Base-by-base conservation (phyloP, 257 asterid species). In the Rauvolfia tetraphylla region DNA sequence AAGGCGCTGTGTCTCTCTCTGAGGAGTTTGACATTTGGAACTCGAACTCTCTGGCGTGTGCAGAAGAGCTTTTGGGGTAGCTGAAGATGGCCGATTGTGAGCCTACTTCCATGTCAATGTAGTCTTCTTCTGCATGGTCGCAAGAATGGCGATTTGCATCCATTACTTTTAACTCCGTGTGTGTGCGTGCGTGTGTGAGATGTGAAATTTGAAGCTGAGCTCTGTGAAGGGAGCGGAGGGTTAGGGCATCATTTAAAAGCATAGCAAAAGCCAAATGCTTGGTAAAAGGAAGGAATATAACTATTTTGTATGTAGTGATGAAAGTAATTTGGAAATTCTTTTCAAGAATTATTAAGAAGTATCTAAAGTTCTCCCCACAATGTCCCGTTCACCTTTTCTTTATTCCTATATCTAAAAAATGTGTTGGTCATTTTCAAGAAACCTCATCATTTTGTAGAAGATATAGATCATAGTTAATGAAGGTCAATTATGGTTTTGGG, bases 21-120 rank as follows among this genome's bases (percentile, higher is more conserved):
- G 88, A 87, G 29, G 90, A 87, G 86, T 81, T 82, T 1, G 97
- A 87, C 83, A 89, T 93, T 68, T 91, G 98, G 89, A 93, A 93
- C 84, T 93, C 98, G 17, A 93, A 93, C 42, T 93, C 97, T 75
- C 86, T 80, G 27, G 67, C 73, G 39, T 80, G 75, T 7, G 83
- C 39, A 20, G 84, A 77, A 9, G 79, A 71, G 56, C 27, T 41
- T 70, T 38, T 83, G 81, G 83, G 76, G 27, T 81, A 84, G 68
- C 67, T 66, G 81, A 89, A 84, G 59, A 83, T 73, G 79, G 81
- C 78, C 73, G 83, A 78, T 49, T 85, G 76, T 36, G 88, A 79
- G 65, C 81, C 80, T 2, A 87, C 87, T 82, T 93, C 96, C 91
- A 93, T 91, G 88, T 89, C 88, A 77, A 88, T 93, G 83, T 87